Conservation (phyloP, 2,329 filamentous ascomycete genomes). For the Harringtonia lauricola region DNA sequence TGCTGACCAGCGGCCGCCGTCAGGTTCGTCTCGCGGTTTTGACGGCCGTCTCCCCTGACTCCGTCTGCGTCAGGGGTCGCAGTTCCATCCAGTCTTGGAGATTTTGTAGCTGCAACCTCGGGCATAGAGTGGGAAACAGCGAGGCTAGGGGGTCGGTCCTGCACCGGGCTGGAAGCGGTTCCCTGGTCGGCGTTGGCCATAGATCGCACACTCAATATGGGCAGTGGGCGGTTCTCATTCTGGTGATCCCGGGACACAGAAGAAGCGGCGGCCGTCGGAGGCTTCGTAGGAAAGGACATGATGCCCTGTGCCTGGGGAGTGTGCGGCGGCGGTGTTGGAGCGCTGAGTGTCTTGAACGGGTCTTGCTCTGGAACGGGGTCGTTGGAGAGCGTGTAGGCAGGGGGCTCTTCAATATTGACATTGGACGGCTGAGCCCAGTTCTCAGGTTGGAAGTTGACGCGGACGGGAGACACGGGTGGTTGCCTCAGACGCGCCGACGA, state of each 20-base stretch:
- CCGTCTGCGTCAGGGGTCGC: slow-evolving; percentile 8
- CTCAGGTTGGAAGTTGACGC: slow-evolving; percentile 40
- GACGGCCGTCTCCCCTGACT: slow-evolving; percentile 27
- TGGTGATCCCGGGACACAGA: neutral
- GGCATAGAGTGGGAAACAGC: too few species aligned
- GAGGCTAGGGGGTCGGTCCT: too few species aligned
- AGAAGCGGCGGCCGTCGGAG: neutral
- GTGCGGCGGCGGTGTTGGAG: slow-evolving; percentile 27
- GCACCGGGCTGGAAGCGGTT: neutral
- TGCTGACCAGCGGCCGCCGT: slow-evolving; percentile 38
- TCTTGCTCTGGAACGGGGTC: slow-evolving; percentile 15
- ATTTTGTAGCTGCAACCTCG: too few species aligned
- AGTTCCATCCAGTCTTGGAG: too few species aligned
- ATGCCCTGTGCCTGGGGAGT: slow-evolving; percentile 12
- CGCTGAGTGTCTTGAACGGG: slow-evolving; percentile 22
- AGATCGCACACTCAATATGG: slow-evolving; percentile 3
- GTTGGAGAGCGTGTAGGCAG: slow-evolving; percentile 8
- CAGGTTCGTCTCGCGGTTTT: slow-evolving; percentile 42
- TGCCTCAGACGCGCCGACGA: slow-evolving; percentile 36
- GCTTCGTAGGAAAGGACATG: neutral
- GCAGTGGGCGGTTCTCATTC: slow-evolving; percentile 8
- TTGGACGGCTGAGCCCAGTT: slow-evolving; percentile 42
- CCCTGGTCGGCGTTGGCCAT: slow-evolving; percentile 18
- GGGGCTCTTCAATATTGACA: slow-evolving; percentile 34
- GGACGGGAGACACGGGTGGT: slow-evolving; percentile 44